A percentile compares a stretch with the other conserved stretches of the same genome.
Evolutionary conservation across 139 green algal genomes (phyloP).

Genomic region (Tetradesmus lagerheimii): DNA sequence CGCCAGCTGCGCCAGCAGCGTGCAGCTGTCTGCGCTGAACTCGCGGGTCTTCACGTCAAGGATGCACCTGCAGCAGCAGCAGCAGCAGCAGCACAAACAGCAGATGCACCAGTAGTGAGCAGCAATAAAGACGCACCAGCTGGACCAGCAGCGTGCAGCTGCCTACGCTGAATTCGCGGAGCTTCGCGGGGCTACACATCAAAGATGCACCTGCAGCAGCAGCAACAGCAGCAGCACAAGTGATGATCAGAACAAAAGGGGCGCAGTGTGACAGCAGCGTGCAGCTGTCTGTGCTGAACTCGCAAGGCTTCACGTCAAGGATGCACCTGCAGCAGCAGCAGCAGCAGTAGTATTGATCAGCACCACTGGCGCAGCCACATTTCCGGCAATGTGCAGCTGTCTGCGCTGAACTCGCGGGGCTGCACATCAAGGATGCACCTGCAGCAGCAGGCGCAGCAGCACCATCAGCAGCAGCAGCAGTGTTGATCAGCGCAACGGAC

Average conservation of each 20-base stretch:
- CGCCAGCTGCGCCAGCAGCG: constrained; percentile 44
- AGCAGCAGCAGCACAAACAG: background rate
- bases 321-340: constrained; percentile 35
- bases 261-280: constrained; percentile 44
- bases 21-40: constrained; percentile 32
- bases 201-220: constrained; percentile 35
- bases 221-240: no score
- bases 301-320: constrained; percentile 27
- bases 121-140: background rate
- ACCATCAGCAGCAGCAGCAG: background rate
- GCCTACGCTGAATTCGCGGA: constrained; percentile 29
- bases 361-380: background rate
- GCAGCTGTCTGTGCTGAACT: constrained; percentile 34
- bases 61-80: constrained; percentile 35
- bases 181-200: background rate
- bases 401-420: constrained; percentile 16
- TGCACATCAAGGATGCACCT: constrained; percentile 44
- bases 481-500: no score
- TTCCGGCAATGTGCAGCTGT: constrained; percentile 12
- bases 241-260: no score
- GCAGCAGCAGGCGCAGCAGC: background rate
- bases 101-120: background rate
- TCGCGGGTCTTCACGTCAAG: constrained; percentile 31
- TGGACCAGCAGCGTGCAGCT: constrained; percentile 28
- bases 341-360: background rate